phyloP scores from a whole-genome alignment of 345 rosid species.

The Ceriops tagal region DNA sequence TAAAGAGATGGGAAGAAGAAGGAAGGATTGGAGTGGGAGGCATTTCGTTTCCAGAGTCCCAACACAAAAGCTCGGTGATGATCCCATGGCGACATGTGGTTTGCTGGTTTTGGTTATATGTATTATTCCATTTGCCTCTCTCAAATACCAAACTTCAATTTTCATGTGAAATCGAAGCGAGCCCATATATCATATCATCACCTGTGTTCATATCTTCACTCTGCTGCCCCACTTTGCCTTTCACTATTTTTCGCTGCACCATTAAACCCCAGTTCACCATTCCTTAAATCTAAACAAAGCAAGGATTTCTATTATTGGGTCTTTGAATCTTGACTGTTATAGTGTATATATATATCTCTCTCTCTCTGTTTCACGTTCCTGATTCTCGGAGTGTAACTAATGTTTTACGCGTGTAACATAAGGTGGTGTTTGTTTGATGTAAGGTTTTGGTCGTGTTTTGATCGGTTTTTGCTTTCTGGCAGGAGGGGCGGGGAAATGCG shows the following conservation, averaged over 20 bases:
- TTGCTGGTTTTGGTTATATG: no score
- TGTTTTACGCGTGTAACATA: not conserved
- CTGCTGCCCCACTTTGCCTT: not conserved
- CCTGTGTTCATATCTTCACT: no score
- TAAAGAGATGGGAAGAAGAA: no score
- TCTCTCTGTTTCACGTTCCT: no score
- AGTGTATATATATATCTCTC: no score
- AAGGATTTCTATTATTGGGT: not conserved
- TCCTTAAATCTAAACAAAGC: not conserved
- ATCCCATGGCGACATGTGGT: no score
- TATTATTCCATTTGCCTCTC: not conserved
- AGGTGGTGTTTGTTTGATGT: not conserved
- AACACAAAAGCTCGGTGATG: no score
- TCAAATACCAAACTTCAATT: not conserved
- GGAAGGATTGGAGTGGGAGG: no score
- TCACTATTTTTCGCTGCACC: not conserved
- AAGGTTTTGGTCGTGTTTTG: not conserved
- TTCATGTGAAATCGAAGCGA: not conserved
- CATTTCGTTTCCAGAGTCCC: no score
- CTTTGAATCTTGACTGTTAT: no score
- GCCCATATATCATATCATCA: no score
- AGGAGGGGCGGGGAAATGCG: slow-evolving; percentile 48
- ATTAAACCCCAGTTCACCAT: slow-evolving; percentile 6
- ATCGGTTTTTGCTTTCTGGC: not conserved
- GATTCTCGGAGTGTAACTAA: not conserved